Percentiles rank a stretch among this genome's conserved stretches.
phyloP scores from a whole-genome alignment of 179 eudicot genomes.

The Nepenthes alata region DNA sequence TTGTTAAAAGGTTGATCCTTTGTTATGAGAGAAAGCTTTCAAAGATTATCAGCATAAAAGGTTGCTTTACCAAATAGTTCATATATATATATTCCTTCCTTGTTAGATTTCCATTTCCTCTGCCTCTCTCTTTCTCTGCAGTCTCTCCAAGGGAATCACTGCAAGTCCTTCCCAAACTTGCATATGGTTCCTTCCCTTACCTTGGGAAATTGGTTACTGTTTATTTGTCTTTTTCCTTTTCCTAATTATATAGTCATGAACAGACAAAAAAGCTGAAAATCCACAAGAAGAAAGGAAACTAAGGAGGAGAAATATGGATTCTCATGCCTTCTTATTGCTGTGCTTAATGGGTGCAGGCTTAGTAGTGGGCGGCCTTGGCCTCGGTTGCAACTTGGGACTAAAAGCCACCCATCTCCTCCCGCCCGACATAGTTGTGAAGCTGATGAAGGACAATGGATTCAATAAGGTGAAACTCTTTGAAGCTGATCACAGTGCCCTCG shows the following conservation, averaged over 20 bases:
- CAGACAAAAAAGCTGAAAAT: not conserved
- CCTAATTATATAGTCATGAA: slow-evolving; percentile 8
- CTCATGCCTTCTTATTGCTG: slow-evolving; percentile 10
- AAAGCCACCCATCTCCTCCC: slow-evolving; percentile 64
- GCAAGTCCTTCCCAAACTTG: slow-evolving; percentile 22
- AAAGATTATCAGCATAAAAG: too few species aligned
- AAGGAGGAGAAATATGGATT: slow-evolving; percentile 13
- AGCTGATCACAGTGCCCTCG: slow-evolving; percentile 56
- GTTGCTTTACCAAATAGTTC: not conserved
- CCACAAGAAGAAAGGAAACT: slow-evolving; percentile 2
- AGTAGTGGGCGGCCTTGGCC: slow-evolving; percentile 25
- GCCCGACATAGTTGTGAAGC: slow-evolving; percentile 54
- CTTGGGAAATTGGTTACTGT: slow-evolving; percentile 12
- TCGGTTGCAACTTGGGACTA: slow-evolving; percentile 76
- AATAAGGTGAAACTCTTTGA: slow-evolving; percentile 88
- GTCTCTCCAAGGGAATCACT: slow-evolving; percentile 11
- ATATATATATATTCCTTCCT: slow-evolving; percentile 20
- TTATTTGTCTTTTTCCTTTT: not conserved
- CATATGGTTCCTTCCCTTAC: slow-evolving; percentile 15
- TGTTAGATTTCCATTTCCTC: slow-evolving; percentile 13
- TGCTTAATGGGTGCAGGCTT: slow-evolving; percentile 14
- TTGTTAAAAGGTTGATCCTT: too few species aligned
- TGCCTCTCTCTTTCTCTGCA: slow-evolving; percentile 6
- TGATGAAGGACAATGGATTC: slow-evolving; percentile 76
- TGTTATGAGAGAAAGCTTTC: too few species aligned